Conservation (phyloP, 148 eudicot genomes). For the Persicaria tinctoria region DNA sequence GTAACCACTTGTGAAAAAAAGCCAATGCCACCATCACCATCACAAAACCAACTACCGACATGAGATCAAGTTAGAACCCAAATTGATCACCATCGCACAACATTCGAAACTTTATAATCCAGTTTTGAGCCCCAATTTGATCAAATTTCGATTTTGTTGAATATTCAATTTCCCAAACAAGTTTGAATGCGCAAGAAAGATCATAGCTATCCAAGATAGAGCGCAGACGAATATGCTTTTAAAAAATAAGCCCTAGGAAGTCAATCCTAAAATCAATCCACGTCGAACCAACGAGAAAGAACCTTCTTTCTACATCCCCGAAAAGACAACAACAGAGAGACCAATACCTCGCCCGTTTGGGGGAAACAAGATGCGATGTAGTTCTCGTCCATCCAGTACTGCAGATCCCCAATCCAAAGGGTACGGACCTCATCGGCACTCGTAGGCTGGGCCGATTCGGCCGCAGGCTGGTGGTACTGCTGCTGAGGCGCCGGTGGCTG, state of each 20-base stretch:
- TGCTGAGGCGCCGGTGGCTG: slow-evolving; percentile 24
- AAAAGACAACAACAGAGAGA: background rate
- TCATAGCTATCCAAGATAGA: background rate
- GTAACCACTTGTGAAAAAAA: no score
- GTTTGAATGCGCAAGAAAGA: background rate
- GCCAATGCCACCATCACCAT: no score
- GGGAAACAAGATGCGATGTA: slow-evolving; percentile 48
- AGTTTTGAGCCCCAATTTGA: background rate
- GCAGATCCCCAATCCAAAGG: slow-evolving; percentile 92
- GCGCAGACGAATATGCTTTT: background rate
- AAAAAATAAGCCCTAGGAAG: background rate
- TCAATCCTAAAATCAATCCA: background rate
- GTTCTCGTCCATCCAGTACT: slow-evolving; percentile 86
- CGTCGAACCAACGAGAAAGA: background rate
- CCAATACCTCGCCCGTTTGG: slow-evolving; percentile 62
- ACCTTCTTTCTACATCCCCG: background rate
- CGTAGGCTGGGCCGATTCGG: slow-evolving; percentile 23
- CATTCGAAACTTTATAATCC: background rate
- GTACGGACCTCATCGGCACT: slow-evolving; percentile 58
- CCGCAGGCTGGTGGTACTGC: slow-evolving; percentile 23
- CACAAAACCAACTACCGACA: no score
- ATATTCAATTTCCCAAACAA: background rate
- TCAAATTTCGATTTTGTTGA: background rate
- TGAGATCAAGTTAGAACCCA: no score
- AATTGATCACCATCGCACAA: no score